These are phyloP conservation scores for Raffaelea deltoideospora DNA, from an alignment of 2,329 filamentous ascomycete genomes.

Conservation along the genomic window DNA sequence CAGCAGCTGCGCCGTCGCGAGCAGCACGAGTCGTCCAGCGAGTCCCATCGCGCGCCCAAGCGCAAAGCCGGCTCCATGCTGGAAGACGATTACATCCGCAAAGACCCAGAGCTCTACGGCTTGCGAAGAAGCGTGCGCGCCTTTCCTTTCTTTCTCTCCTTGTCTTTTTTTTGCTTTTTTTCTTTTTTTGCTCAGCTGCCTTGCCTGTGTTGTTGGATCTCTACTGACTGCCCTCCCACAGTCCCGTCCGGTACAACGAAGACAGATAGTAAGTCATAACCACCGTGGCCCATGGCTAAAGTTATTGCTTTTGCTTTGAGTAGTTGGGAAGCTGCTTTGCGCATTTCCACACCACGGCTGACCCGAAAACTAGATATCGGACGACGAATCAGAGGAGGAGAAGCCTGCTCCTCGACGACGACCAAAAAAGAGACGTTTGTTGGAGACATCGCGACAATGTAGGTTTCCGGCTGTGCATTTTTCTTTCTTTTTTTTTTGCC, in stretches of 20 bases:
- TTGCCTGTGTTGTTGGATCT: too few relatives aligned
- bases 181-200: too few relatives aligned
- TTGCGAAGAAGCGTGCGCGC: constrained; percentile 72
- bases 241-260: constrained; percentile 41
- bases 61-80: constrained; percentile 48
- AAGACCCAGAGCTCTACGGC: constrained; percentile 90
- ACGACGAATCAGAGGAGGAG: constrained; percentile 36
- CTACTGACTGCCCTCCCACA: constrained; percentile 20
- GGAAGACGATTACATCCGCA: constrained; percentile 72
- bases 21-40: constrained; percentile 53
- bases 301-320: constrained; percentile 18
- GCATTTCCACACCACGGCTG: constrained; percentile 1
- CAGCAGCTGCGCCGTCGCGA: constrained; percentile 26
- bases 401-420: constrained; percentile 40
- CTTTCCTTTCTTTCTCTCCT: constrained; percentile 1
- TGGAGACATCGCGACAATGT: constrained; percentile 9
- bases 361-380: constrained; percentile 6
- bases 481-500: background rate
- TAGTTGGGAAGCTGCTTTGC: too few relatives aligned
- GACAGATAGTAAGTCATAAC: constrained; percentile 35
- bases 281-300: background rate
- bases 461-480: background rate
- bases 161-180: constrained; percentile 2
- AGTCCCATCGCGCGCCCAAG: constrained; percentile 55
- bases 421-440: constrained; percentile 55